phyloP scores from a whole-genome alignment of 2,329 filamentous ascomycete genomes.

The Penicillium sp. region DNA sequence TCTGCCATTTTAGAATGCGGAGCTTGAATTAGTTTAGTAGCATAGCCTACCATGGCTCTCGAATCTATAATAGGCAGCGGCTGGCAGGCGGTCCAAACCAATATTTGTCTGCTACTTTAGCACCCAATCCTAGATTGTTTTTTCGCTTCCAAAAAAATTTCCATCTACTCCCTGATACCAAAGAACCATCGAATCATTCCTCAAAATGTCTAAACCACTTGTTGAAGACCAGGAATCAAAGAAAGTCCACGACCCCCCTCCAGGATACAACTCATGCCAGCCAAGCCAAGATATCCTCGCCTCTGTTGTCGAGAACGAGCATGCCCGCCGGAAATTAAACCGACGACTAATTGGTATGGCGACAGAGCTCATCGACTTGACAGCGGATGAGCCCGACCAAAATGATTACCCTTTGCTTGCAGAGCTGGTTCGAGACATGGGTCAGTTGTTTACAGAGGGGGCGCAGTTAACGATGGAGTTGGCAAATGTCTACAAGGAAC shows the following conservation, averaged over 20 bases:
- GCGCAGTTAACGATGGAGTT: neutral
- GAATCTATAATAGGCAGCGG: neutral
- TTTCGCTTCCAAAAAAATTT: neutral
- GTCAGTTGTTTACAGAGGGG: conserved; percentile 1
- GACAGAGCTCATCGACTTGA: neutral
- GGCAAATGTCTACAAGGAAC: conserved; percentile 4
- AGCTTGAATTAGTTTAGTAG: neutral
- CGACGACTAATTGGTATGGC: neutral
- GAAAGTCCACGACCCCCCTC: conserved; percentile 6
- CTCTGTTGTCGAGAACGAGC: conserved; percentile 10
- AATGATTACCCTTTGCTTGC: neutral
- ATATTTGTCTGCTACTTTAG: neutral
- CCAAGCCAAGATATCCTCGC: conserved; percentile 6
- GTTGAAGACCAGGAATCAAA: conserved; percentile 8
- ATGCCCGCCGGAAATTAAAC: conserved; percentile 1
- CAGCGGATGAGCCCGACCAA: neutral
- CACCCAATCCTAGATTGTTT: neutral
- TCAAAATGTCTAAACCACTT: conserved; percentile 10
- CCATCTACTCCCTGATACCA: neutral
- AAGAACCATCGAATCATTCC: conserved; percentile 7
- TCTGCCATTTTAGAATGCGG: no score
- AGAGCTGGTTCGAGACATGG: neutral
- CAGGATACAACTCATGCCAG: conserved; percentile 6
- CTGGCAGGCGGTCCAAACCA: neutral
- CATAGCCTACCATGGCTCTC: neutral